Base-by-base conservation (phyloP, 2,329 filamentous ascomycete genomes). In the Ampelomyces quisqualis region DNA sequence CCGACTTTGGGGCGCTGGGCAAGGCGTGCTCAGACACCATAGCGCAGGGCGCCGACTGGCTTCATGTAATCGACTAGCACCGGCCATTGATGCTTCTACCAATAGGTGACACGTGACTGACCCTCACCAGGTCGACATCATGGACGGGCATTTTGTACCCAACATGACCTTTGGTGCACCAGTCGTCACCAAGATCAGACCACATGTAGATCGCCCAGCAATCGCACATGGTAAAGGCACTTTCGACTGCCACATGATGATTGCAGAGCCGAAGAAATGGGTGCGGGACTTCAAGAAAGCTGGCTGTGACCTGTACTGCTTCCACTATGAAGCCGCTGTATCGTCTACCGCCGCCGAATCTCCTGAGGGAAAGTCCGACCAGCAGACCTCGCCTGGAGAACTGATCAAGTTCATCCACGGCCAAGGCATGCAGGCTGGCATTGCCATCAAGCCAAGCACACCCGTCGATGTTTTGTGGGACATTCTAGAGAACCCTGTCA, bases 201-300 rank as follows among this genome's bases (percentile, higher is more conserved):
- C 80, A 31, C 87, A 95, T 61, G 90, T 98, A 59, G 84, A 88
- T 42, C 78, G 79, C 55, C 90, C 90, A 3, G 76, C 77, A 27
- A 74, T 78, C 36, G 78, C 78, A 22, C 76, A 85, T 55, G 90
- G 87, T 38, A 86, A 84, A 58, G 93, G 93, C 48, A 97, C 91
- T 10, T 98, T 98, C 68, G 93, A 98, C 72, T 98, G 93, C 78
- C 93, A 98, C 73, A 97, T 98, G 93, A 98, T 98, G 93, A 95
- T 98, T 66, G 84, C 89, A 61, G 91, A 98, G 90, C 93, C 93
- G 55, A 94, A 97, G 77, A 90, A 90, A 78, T 98, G 93, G 93
- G 90, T 96, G 60, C 88, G 87, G 65, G 88, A 95, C 49, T 97
- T 98, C 76, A 83, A 93, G 69, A 84, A 86, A 38, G 93, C 90